A percentile compares a stretch with the other conserved stretches of the same genome.
Conservation (phyloP, 2,329 filamentous ascomycete genomes). For the Colletotrichum sp. region DNA sequence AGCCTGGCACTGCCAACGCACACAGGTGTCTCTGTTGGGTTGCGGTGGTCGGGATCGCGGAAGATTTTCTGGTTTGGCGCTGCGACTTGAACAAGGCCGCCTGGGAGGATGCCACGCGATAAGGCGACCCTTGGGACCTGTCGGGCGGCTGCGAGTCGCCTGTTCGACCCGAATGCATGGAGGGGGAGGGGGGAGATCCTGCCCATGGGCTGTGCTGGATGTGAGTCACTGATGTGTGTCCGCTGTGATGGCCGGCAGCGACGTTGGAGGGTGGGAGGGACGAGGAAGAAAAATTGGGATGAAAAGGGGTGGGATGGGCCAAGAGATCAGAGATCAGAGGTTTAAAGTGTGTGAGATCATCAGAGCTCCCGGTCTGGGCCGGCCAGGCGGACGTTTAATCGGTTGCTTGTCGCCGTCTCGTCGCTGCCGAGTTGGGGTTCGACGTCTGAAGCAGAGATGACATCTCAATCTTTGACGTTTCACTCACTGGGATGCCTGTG, state of each 20-base stretch:
- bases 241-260: not conserved
- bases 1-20: not conserved
- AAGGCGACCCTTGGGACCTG: conserved; percentile 7
- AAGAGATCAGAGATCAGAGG: conserved; percentile 3
- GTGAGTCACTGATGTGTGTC: conserved; percentile 11
- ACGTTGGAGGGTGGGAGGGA: conserved; percentile 1
- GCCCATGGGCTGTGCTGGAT: conserved; percentile 10
- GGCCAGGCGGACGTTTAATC: not conserved
- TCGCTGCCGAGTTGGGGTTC: not conserved
- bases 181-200: not conserved
- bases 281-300: not conserved
- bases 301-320: not conserved
- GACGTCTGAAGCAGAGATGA: not conserved
- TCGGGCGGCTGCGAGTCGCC: conserved; percentile 1
- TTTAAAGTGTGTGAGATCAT: not conserved
- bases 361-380: not conserved
- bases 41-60: conserved; percentile 1
- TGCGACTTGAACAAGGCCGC: not conserved
- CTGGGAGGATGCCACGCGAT: conserved; percentile 19
- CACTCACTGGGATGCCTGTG: not conserved
- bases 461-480: not conserved
- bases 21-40: not conserved
- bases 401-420: not conserved
- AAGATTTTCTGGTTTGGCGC: not conserved
- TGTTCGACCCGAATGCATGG: conserved; percentile 12